Evolutionary conservation across 225 moss, liverwort and hornwort genomes (phyloP).

Genomic region (Antitrichia curtipendula): DNA sequence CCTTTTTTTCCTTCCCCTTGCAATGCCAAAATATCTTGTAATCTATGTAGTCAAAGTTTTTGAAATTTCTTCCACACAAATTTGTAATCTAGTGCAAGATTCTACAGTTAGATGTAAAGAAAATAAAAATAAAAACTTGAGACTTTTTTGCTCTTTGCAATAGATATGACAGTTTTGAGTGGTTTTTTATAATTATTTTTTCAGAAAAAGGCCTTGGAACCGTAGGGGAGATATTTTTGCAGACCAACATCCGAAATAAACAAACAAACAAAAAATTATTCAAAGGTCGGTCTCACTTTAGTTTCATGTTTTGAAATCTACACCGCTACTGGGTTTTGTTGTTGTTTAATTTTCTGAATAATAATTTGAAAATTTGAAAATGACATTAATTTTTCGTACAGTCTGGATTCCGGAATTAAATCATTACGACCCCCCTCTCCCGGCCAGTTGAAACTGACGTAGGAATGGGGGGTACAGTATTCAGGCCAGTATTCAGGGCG

Average conservation of each 20-base stretch:
- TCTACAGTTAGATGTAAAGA: too few species aligned
- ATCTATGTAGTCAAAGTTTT: accelerated
- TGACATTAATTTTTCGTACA: too few species aligned
- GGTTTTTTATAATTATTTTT: too few species aligned
- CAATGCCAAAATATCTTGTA: background rate
- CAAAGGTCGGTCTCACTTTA: too few species aligned
- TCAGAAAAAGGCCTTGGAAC: too few species aligned
- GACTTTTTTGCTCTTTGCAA: background rate
- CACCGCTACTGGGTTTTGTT: too few species aligned
- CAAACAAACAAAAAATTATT: too few species aligned
- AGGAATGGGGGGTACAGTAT: background rate
- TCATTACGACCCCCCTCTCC: background rate
- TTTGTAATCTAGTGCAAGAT: accelerated
- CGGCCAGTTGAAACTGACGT: background rate
- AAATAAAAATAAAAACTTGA: too few species aligned
- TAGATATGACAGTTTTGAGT: background rate
- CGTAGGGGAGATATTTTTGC: background rate
- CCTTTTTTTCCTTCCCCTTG: too few species aligned
- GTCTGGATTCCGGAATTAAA: background rate
- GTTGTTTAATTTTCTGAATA: too few species aligned
- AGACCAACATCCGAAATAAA: background rate
- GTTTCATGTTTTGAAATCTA: too few species aligned
- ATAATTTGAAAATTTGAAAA: too few species aligned
- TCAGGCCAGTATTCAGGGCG: background rate
- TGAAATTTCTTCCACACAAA: background rate